A percentile compares a stretch with the other conserved stretches of the same genome.
These are phyloP conservation scores for Puccinia novopanici DNA, from an alignment of 1,284 basidiomycete species.

Conservation along the genomic window DNA sequence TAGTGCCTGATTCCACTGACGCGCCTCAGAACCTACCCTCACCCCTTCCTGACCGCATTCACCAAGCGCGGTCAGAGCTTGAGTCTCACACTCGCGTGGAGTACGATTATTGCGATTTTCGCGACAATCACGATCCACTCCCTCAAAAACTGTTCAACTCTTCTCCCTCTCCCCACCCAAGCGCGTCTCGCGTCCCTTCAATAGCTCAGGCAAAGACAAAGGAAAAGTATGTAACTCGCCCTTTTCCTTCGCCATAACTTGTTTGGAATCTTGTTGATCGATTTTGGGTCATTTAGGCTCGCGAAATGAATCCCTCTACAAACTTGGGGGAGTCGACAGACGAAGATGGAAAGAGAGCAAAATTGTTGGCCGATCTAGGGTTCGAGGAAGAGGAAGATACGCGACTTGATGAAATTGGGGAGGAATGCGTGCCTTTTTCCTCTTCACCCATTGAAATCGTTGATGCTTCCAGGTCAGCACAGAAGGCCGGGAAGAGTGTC, in stretches of 20 bases:
- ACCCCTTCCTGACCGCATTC: background rate
- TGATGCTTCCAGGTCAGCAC: background rate
- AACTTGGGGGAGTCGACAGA: background rate
- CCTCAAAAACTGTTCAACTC: slow-evolving; percentile 24
- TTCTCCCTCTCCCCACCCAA: slow-evolving; percentile 2
- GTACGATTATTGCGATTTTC: background rate
- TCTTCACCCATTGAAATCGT: slow-evolving; percentile 18
- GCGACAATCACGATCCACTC: background rate
- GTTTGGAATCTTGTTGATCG: background rate
- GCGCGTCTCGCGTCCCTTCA: background rate
- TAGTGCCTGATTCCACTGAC: slow-evolving; percentile 10
- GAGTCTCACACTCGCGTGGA: background rate
- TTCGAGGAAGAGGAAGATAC: background rate
- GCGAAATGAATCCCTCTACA: background rate
- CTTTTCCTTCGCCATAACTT: background rate
- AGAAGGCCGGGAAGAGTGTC: too few species aligned
- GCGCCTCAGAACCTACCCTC: background rate
- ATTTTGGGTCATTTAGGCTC: background rate
- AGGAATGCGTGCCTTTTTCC: background rate
- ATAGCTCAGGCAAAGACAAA: slow-evolving; percentile 9
- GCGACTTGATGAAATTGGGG: background rate
- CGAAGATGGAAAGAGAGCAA: background rate
- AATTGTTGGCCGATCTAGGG: background rate
- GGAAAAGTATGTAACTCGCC: background rate
- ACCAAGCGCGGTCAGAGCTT: background rate